Base-by-base conservation (phyloP, 345 rosid species). In the Hypericum androsaemum region DNA sequence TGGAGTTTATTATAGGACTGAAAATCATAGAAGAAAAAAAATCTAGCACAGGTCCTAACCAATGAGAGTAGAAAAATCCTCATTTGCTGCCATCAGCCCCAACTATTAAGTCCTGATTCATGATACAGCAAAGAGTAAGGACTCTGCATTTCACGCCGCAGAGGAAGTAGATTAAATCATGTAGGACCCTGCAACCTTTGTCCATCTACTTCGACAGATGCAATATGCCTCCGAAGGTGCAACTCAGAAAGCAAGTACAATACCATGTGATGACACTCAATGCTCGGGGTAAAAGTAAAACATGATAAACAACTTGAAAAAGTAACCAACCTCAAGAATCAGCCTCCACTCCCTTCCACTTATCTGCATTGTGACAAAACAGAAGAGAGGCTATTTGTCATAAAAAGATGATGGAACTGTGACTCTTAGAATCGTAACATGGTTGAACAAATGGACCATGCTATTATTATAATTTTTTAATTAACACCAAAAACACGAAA, bases 331-430 rank as follows among this genome's bases (percentile, higher is more conserved):
- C 94, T 84, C 94, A 7, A 84, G 88, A 81, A 84, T 76, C 68
- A 73, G 88, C 38, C 72, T 67, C 94, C 94, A 84, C 52, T 81
- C 88, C 61, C 70, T 81, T 53, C 94, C 94, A 0, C 72, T 70
- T 22, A 77, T 62, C 94, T 84, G 76, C 73, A 65, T 47, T 41
- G 10, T 58, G 11, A 54, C 13, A 36, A 67, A 45, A 57, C 39
- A 56, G 10, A 41, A 65, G 40, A 7, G 8, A 42, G 0, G 37
- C 43, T 22, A 42, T 22, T 7, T 36, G 45, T 62, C 32, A 65
- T 22, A 52, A 22, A 41, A 12, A 35, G 38, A 40, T 2, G 1
- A 45, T 13, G 35, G 50, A 12, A 47, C 32, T 22, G 32, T 22
- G 2, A 22, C 32, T 1, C 32, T 22, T 22, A 22, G 32, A 22